Evolutionary conservation across 1,139 yeast species (phyloP), one percentile per base, ranked within the genome.

Genomic region (Kodamaea plutei): DNA sequence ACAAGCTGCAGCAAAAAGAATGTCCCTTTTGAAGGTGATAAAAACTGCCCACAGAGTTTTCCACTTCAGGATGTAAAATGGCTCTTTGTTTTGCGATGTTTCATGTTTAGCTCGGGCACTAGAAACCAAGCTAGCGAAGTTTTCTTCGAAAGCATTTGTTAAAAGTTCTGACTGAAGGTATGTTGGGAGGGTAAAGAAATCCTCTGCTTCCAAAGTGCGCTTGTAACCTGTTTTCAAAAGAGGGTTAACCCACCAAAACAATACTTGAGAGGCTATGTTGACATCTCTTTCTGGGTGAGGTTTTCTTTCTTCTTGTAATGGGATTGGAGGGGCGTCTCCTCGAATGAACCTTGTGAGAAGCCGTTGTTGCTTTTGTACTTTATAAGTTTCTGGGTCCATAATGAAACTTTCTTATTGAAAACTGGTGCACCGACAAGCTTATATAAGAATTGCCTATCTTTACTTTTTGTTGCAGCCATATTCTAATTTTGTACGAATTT

Each of bases 161-260:
- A n/a, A n/a, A n/a, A n/a, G n/a, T n/a, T n/a, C n/a, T 5, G 56
- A 48, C 31, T 78, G 57, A 41, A 65, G 46, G 3, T 34, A 57
- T 5, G 66, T 64, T 8, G 64, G 54, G 26, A 72, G 43, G 15
- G 38, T 44, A 41, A 55, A 71, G 38, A 73, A 51, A 46, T 73
- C 79, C 13, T 61, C 59, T 1, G 70, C 65, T 26, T 58, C 59
- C 33, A 73, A 51, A 3, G 77, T 72, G 37, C 79, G 54, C 43
- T 61, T 65, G 43, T 73, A 73, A 1, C 79, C 79, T 9, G 61
- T 56, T 13, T 43, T 45, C 62, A 73, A 51, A 11, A 73, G 46
- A 1, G 78, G 78, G 23, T 46, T 39, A 30, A 73, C 40, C 75
- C 77, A 70, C 68, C 72, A 62, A 51, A 73, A 72, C 44, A 71